Evolutionary conservation across 2,329 filamentous ascomycete genomes (phyloP).

Genomic region (Claviceps humidiphila): DNA sequence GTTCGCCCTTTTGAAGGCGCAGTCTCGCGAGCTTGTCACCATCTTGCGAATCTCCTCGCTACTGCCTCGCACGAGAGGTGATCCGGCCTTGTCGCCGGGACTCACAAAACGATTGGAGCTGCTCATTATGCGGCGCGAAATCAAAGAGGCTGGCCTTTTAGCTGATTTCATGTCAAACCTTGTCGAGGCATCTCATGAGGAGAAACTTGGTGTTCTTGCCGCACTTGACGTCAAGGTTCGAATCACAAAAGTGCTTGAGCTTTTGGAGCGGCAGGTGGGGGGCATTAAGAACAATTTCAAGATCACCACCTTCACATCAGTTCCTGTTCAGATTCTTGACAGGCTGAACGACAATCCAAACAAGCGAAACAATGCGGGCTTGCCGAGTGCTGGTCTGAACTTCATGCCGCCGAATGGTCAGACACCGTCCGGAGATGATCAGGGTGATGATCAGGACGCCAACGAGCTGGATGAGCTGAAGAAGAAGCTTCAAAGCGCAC

Average conservation of each 20-base stretch:
- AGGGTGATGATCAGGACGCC: constrained; percentile 62
- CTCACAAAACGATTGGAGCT: constrained; percentile 75
- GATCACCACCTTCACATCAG: constrained; percentile 63
- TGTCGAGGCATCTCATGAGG: constrained; percentile 74
- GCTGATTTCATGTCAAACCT: constrained; percentile 97
- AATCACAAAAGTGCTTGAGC: constrained; percentile 67
- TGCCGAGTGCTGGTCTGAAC: constrained; percentile 27
- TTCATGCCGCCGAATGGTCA: constrained; percentile 22
- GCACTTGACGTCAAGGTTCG: constrained; percentile 66
- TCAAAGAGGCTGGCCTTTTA: constrained; percentile 69
- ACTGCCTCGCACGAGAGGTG: constrained; percentile 54
- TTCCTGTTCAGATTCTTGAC: constrained; percentile 47
- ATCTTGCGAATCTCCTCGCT: constrained; percentile 74
- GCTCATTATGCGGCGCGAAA: constrained; percentile 71
- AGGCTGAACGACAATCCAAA: constrained; percentile 31
- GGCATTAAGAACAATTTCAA: constrained; percentile 79
- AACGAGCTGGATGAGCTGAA: constrained; percentile 87
- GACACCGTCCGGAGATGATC: constrained; percentile 31
- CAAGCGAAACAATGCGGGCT: constrained; percentile 17
- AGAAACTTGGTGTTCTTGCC: constrained; percentile 79
- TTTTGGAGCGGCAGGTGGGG: constrained; percentile 70
- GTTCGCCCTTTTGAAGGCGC: constrained; percentile 69
- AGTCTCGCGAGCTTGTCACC: constrained; percentile 75
- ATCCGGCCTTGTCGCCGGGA: constrained; percentile 62
- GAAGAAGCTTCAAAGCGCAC: constrained; percentile 71